Conservation (phyloP, 2,329 filamentous ascomycete species). For the Apiospora aurea region DNA sequence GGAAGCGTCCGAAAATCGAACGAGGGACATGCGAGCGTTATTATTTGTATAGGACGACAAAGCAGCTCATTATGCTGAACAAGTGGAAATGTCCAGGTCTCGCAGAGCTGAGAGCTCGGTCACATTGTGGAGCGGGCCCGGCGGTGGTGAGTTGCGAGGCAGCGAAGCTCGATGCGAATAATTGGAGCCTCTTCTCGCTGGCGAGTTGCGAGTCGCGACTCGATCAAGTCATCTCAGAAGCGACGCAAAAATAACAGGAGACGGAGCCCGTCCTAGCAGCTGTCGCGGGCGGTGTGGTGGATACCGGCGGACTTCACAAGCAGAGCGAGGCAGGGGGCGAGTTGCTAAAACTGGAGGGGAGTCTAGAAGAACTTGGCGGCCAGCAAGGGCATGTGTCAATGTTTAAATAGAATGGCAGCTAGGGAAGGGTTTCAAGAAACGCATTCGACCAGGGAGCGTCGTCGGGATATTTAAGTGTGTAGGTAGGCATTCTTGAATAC, state of each 20-base stretch:
- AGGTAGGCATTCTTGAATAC: not conserved
- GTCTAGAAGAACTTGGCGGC: constrained; percentile 20
- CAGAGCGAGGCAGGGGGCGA: not conserved
- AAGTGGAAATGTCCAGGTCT: constrained; percentile 14
- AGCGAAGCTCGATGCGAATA: constrained; percentile 15
- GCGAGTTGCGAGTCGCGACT: not conserved
- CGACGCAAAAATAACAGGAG: not conserved
- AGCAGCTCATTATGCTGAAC: constrained; percentile 20
- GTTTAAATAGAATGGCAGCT: constrained; percentile 7
- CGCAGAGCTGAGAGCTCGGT: constrained; percentile 5
- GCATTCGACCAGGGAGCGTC: not conserved
- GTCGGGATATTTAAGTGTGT: not conserved
- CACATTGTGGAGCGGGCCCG: constrained; percentile 7
- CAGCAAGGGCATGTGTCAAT: constrained; percentile 17
- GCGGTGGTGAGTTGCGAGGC: not conserved
- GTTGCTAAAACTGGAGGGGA: not conserved
- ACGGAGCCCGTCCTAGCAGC: not conserved
- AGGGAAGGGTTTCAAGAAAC: not conserved
- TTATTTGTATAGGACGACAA: constrained; percentile 21
- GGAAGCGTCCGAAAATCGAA: constrained; percentile 18
- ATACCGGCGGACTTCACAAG: constrained; percentile 2
- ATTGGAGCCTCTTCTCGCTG: not conserved
- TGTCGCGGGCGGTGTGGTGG: constrained; percentile 10
- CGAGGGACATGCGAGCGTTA: constrained; percentile 7
- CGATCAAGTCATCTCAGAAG: not conserved